Evolutionary conservation across 352 stramenopile species (phyloP), one percentile per base, ranked within the genome.

Genomic region (Phytophthora nicotianae): DNA sequence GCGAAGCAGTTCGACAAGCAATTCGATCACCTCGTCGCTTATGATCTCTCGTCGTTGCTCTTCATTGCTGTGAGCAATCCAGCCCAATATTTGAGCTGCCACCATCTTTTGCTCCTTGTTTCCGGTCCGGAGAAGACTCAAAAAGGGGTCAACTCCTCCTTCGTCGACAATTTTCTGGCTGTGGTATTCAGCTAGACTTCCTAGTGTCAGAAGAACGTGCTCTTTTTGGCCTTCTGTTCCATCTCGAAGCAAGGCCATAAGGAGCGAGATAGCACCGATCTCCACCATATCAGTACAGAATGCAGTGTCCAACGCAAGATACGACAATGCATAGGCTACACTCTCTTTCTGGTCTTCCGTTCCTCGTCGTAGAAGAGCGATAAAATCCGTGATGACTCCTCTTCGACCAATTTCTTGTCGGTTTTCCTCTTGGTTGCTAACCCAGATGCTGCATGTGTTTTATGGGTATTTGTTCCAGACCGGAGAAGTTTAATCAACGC

Each of bases 1-100:
- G 8, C 21, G 43, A 20, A 35, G 33, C 1, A 50, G 43, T 8
- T 20, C 23, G 7, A 50, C 43, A 19, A 50, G 21, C 9, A 50
- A 23, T 5, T 50, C 21, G 23, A 50, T 20, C 11, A 50, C 43
- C 14, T 50, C 43, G 43, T 35, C 21, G 20, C 21, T 50, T n/a
- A 50, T n/a, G 23, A 50, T 50, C 21, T 19, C 26, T 33, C 16
- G 20, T 9, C 43, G n/a, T 17, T 56, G 61, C 0, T 4, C 40
- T 19, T 65, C 58, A 19, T 64, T 64, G 17, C 43, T 56, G 10
- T 40, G 13, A 17, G 52, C 54, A 21, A 72, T 40, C 10, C 43
- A 53, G 5, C 33, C 52, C 1, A 72, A 17, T 3, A 50, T 46
- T 11, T 56, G 57, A 13, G 51, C 51, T 14, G 43, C 58, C 38